phyloP scores from a whole-genome alignment of 106 monocot species.

The Platanthera guangdongensis region DNA sequence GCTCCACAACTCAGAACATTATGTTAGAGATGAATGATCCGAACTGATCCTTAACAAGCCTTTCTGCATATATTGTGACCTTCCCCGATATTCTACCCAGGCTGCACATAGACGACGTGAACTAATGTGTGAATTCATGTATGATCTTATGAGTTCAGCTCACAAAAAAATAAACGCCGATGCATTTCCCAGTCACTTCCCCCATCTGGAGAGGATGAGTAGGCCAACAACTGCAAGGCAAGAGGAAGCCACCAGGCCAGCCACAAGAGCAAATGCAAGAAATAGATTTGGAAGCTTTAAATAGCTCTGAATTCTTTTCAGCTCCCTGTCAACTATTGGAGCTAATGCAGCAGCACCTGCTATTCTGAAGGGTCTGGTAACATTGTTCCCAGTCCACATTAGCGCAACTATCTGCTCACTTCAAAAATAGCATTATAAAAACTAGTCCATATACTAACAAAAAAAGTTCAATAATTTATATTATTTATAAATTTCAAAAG shows the following conservation, averaged over 20 bases:
- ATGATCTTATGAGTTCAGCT: not conserved
- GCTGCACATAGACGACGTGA: no score
- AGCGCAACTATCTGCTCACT: constrained; percentile 9
- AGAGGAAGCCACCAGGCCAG: constrained; percentile 21
- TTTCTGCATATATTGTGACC: no score
- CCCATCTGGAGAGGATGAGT: constrained; percentile 65
- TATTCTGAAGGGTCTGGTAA: constrained; percentile 69
- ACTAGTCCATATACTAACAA: no score
- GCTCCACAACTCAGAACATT: no score
- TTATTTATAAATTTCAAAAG: no score
- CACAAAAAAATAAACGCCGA: no score
- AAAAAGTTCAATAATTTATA: no score
- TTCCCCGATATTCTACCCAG: no score
- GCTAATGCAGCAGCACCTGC: constrained; percentile 73
- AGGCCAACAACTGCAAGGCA: constrained; percentile 41
- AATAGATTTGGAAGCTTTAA: constrained; percentile 42
- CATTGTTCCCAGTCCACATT: constrained; percentile 88
- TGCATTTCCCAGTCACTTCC: constrained; percentile 12
- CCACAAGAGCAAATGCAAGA: constrained; percentile 53
- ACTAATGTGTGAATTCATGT: not conserved
- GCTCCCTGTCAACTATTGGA: constrained; percentile 42
- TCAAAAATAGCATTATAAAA: no score
- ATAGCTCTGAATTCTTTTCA: constrained; percentile 49
- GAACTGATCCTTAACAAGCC: no score
- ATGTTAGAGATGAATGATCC: no score